A percentile compares a stretch with the other conserved stretches of the same genome.
phyloP scores from a whole-genome alignment of 176 grass and related monocot genomes.

The Tillandsia leiboldiana region DNA sequence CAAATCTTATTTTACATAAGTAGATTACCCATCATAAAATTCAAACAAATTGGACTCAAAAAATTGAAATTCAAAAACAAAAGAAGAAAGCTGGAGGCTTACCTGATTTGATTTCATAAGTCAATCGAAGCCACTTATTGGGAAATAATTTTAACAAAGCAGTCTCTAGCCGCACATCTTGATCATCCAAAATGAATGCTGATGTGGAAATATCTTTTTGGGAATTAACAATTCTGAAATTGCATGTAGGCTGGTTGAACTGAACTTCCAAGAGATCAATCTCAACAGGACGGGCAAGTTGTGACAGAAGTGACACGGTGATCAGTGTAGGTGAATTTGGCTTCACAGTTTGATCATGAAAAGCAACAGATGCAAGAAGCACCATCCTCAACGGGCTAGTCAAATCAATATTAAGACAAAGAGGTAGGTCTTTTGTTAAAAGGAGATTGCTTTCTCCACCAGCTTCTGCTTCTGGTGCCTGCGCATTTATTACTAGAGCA shows the following conservation, averaged over 20 bases:
- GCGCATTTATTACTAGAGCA: constrained; percentile 34
- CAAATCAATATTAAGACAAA: constrained; percentile 67
- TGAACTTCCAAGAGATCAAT: constrained; percentile 82
- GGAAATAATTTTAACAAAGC: constrained; percentile 42
- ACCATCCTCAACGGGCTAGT: constrained; percentile 68
- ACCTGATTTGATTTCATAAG: constrained; percentile 84
- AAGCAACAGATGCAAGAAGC: constrained; percentile 67
- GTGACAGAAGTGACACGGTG: constrained; percentile 78
- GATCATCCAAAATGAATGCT: constrained; percentile 20
- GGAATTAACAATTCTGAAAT: constrained; percentile 55
- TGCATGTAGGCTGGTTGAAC: constrained; percentile 79
- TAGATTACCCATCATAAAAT: not conserved
- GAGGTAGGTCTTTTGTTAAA: constrained; percentile 33
- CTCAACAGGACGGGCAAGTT: constrained; percentile 56
- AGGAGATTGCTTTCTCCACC: constrained; percentile 27
- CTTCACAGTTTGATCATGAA: constrained; percentile 88
- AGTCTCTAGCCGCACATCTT: constrained; percentile 20
- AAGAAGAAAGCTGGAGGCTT: constrained; percentile 15
- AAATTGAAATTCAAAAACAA: constrained; percentile 10
- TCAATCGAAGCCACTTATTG: constrained; percentile 82
- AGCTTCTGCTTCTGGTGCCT: constrained; percentile 15
- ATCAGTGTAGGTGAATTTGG: constrained; percentile 53
- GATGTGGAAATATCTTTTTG: constrained; percentile 30
- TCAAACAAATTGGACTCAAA: not conserved
- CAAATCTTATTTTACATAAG: no score